Percentiles rank a stretch among this genome's conserved stretches.
These are phyloP conservation scores for Heritiera fomes DNA, from an alignment of 345 rosid species.

Conservation along the genomic window DNA sequence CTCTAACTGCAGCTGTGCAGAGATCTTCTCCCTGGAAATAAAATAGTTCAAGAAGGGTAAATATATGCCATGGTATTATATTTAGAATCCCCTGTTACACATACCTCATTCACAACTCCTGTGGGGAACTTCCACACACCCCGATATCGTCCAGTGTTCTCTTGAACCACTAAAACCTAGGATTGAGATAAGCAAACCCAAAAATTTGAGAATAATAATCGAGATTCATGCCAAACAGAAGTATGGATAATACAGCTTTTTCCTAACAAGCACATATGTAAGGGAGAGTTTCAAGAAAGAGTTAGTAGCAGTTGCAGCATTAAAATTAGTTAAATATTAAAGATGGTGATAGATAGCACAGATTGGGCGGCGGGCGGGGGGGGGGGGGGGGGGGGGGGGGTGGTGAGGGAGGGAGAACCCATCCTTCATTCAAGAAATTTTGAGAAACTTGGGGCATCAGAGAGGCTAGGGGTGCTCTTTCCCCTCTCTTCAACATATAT, in stretches of 20 bases:
- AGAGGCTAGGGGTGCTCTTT: not conserved
- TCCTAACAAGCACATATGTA: not conserved
- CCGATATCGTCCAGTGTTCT: slow-evolving; percentile 55
- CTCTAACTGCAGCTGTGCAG: slow-evolving; percentile 73
- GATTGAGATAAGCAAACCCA: slow-evolving; percentile 11
- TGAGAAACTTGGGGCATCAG: not conserved
- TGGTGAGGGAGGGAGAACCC: not conserved
- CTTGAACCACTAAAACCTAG: slow-evolving; percentile 82
- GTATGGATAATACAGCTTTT: not conserved
- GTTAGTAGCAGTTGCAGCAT: not conserved
- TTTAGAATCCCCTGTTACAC: not conserved
- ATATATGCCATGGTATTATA: not conserved
- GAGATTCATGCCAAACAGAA: not conserved
- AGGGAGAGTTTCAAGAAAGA: not conserved
- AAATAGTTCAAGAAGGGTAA: not conserved
- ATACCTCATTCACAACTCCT: slow-evolving; percentile 77
- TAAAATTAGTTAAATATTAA: slow-evolving; percentile 2
- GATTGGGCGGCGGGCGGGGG: not conserved
- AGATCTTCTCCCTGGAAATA: slow-evolving; percentile 78
- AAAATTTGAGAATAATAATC: not conserved
- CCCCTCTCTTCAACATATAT: not conserved
- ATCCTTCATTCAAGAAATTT: not conserved
- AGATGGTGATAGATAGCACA: not conserved
- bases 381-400: too few relatives aligned
- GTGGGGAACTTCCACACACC: slow-evolving; percentile 92